Base-by-base conservation (phyloP, 371 early-diverging fungal species). In the Mucor lusitanicus region DNA sequence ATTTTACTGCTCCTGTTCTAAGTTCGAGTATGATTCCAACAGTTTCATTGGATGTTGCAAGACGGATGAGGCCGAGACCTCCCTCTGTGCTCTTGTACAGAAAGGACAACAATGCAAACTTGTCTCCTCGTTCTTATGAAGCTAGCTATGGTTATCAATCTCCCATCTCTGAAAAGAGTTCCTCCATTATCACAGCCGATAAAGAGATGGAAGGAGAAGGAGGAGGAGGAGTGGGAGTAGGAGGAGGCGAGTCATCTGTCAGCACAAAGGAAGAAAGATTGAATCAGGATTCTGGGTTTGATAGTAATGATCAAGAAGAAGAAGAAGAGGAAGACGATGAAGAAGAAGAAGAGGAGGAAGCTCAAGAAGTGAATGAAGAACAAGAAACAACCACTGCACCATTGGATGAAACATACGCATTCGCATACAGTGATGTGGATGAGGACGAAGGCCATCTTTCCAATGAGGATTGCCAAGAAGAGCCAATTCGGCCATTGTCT, bases 1-100 rank as follows among this genome's bases (percentile, higher is more conserved):
- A 88, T 66, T 69, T 78, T 37, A 70, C 32, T 35, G 85, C 85
- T 1, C 91, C 91, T 37, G 91, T 90, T 23, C 77, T 90, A 54
- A 87, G 88, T 2, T 89, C 89, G 4, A 86, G 85, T 58, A 83
- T 82, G 57, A 81, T 90, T 32, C 82, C 86, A 3, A 89, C 91
- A 0, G 83, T 90, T 13, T 82, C 88, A 6, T 69, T 90, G 19
- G 84, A 87, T 55, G 82, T 85, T 0, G 91, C 91, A 17, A 84
- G 83, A 15, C 79, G 84, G 57, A 75, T 87, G 84, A 72, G 81
- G 11, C 91, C 91, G 11, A 83, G 91, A 19, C 89, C 91, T 15
- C 89, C 91, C 32, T 87, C 87, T 2, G 69, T 84, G 28, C 59
- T 84, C 17, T 58, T 76, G 6, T 48, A 75, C 68, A 63, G 69